These are phyloP conservation scores for Fraxinus sp. DNA, from an alignment of 305 asterid genomes.

Conservation along the genomic window DNA sequence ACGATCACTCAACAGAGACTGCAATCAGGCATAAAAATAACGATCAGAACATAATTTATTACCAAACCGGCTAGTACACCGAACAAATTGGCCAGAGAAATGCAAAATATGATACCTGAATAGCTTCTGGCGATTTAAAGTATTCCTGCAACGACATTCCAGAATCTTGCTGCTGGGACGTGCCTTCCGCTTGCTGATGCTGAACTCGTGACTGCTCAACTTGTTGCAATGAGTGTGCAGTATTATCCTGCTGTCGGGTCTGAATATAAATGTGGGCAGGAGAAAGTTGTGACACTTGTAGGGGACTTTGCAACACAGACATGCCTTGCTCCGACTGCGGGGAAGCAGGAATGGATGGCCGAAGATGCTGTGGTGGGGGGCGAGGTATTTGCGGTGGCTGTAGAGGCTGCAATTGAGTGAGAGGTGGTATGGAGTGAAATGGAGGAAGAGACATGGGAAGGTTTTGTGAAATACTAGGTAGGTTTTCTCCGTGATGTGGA, in stretches of 20 bases:
- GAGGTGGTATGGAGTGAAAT: constrained; percentile 48
- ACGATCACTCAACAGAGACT: constrained; percentile 91
- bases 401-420: constrained; percentile 72
- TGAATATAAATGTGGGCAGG: constrained; percentile 59
- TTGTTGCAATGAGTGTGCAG: constrained; percentile 39
- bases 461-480: constrained; percentile 47
- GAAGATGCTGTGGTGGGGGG: constrained; percentile 70
- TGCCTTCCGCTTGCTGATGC: constrained; percentile 44
- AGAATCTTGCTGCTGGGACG: constrained; percentile 69
- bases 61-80: neutral
- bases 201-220: constrained; percentile 40
- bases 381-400: constrained; percentile 90
- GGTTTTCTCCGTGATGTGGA: constrained; percentile 60
- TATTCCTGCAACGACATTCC: constrained; percentile 73
- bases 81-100: neutral
- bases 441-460: constrained; percentile 48
- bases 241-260: constrained; percentile 53
- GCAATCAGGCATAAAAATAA: constrained; percentile 35
- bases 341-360: constrained; percentile 70
- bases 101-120: constrained; percentile 54
- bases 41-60: constrained; percentile 19
- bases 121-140: constrained; percentile 87
- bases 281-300: constrained; percentile 54
- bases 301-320: constrained; percentile 47
- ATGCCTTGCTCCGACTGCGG: constrained; percentile 63